Base-by-base conservation (phyloP, 192 early-diverging fungal genomes). In the Mortierella alpina region DNA sequence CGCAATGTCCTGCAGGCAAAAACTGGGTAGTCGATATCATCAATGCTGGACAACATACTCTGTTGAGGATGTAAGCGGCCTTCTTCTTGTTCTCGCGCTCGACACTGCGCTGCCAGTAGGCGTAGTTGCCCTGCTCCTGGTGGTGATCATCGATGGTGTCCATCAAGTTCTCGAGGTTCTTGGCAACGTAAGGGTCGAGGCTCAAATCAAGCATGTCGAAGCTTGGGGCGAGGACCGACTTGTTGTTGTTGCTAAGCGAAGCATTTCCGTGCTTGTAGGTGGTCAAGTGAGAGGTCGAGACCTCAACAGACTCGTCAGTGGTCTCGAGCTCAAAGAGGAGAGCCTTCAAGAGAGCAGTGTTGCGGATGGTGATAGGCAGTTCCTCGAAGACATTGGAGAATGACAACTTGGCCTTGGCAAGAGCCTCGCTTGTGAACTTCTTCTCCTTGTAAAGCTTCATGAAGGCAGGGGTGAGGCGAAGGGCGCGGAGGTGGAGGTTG, bases 41-140 rank as follows among this genome's bases (percentile, higher is more conserved):
- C 23, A 54, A 47, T 40, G 50, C 31, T 31, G 49, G 23, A 68
- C 48, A 1, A 82, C 85, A 62, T 84, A 90, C 89, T 75, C 89
- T 86, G 81, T 85, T 88, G 58, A 82, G 55, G 63, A 88, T 50
- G 67, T 86, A 87, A 86, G 89, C 71, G 88, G 87, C 78, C 68
- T 92, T 84, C 83, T 91, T 92, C 68, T 88, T 83, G 86, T 96
- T 92, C 77, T 99, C 98, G 82, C 94, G 92, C 68, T 92, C 91
- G 79, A 93, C 86, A 63, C 89, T 92, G 72, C 96, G 92, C 85
- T 98, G 94, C 98, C 98, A 99, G 83, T 94, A 94, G 72, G 94
- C 92, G 89, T 95, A 97, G 75, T 95, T 92, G 89, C 91, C 92
- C 69, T 95, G 93, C 74, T 97, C 93, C 84, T 95, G 95, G 56